Base-by-base conservation (phyloP, 768 basidiomycete species). In the Boletus vinaceobasis region DNA sequence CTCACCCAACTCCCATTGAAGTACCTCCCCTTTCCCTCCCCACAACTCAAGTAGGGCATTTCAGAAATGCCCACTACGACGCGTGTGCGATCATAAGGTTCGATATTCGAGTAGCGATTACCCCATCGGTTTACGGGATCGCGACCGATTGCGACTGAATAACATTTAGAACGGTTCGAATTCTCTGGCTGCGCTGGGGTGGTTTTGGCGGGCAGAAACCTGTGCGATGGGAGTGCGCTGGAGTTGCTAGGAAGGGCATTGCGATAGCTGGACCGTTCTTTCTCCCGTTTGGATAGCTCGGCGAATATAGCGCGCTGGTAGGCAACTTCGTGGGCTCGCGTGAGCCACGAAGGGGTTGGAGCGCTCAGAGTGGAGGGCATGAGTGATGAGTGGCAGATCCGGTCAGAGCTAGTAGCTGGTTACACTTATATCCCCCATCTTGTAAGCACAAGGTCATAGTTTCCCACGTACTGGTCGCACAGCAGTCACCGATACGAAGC, bases 1-100 rank as follows among this genome's bases (percentile, higher is more conserved):
- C 79, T 75, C n/a, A 93, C 85, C 87, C 91, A 93, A 63, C 81
- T 90, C 14, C 87, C 93, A 62, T 95, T 93, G 35, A 95, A 66
- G 68, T 94, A 95, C 45, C 80, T 72, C 13, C 79, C 79, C 0
- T 64, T 45, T 29, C 58, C 69, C 36, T 65, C 63, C 4, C 65
- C 61, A 52, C 58, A 61, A 19, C 61, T 58, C 23, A 61, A 33
- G 45, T 48, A 63, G 10, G 56, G 51, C 19, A 42, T 37, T 17
- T 49, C 60, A 36, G 64, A 59, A 11, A 62, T 59, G 13, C 73
- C 73, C 15, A 85, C 75, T n/a, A 81, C 65, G 31, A 92, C 84
- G 15, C 89, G 80, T 1, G 88, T 93, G 46, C 88, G 80, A 71
- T 95, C 90, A 66, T 93, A 95, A 0, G 93, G 88, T 44, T 81